Evolutionary conservation across 2,329 filamentous ascomycete genomes (phyloP).

Genomic region (Albophoma yamanashiensis): DNA sequence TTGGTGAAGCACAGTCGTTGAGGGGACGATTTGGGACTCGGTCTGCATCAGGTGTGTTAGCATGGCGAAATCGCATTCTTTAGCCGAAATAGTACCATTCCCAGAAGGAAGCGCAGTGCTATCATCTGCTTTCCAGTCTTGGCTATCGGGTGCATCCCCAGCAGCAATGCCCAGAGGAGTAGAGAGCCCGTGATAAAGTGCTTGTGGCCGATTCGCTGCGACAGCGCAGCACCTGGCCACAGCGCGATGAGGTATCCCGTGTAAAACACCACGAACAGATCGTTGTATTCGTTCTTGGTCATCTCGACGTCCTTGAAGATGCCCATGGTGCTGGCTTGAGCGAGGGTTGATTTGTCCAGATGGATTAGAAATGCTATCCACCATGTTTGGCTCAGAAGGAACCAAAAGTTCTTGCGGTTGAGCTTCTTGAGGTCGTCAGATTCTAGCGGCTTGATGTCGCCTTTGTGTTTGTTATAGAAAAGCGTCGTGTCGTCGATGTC

Average conservation of each 20-base stretch:
- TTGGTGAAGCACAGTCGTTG: constrained; percentile 16
- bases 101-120: constrained; percentile 11
- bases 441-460: constrained; percentile 4
- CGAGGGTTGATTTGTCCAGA: constrained; percentile 13
- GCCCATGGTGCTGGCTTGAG: constrained; percentile 12
- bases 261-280: constrained; percentile 12
- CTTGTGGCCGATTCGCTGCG: constrained; percentile 13
- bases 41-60: constrained; percentile 6
- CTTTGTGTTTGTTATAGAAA: constrained; percentile 12
- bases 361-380: constrained; percentile 14
- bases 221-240: constrained; percentile 11
- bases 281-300: constrained; percentile 11
- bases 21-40: constrained; percentile 15
- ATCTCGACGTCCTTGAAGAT: constrained; percentile 14
- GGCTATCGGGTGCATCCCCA: constrained; percentile 11
- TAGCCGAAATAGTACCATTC: constrained; percentile 6
- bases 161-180: constrained; percentile 11
- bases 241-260: constrained; percentile 12
- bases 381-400: constrained; percentile 11
- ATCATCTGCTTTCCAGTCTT: constrained; percentile 12
- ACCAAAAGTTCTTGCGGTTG: constrained; percentile 13
- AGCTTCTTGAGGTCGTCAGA: constrained; percentile 3
- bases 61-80: neutral
- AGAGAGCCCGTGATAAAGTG: constrained; percentile 11
- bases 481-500: constrained; percentile 12